Evolutionary conservation across 2,329 filamentous ascomycete genomes (phyloP), one percentile per base, ranked within the genome.

Genomic region (Colletotrichum navitas): DNA sequence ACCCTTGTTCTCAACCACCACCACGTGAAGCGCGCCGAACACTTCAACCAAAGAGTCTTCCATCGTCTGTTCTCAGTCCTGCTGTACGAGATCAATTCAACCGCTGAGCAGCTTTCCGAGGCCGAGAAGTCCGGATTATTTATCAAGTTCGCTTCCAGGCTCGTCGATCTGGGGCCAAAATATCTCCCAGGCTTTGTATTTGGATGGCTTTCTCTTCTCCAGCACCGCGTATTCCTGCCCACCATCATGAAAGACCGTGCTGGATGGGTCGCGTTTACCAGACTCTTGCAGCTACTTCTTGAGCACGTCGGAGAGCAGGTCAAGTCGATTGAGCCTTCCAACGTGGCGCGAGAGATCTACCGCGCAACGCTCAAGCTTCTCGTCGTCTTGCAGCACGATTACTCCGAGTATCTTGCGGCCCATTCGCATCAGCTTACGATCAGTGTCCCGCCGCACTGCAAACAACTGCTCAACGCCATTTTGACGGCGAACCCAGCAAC

Each of bases 301-400:
- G 85, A 87, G 51, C 95, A 93, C 78, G 88, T 96, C 41, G 92
- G 93, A 39, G 92, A 95, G 75, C 88, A 96, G 73, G 85, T 97
- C 74, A 96, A 95, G 81, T 88, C 91, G 12, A 84, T 91, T 36
- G 91, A 91, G 69, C 87, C 94, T 21, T 86, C 91, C 4, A 85
- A 89, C 43, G 87, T 93, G 62, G 90, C 91, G 43, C 95, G 94
- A 79, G 93, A 95, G 66, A 89, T 97, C 73, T 98, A 97, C 80
- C 91, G 94, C 72, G 94, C 92, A 11, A 90, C 93, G 1, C 84
- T 97, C 59, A 94, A 97, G 78, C 89, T 98, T 71, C 84, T 98
- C 66, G 85, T 97, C 43, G 88, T 97, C 63, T 85, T 99, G 64
- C 93, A 97, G 76, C 96, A 98, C 78, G 96, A 99, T 80, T 98